Conservation (phyloP, 2,329 filamentous ascomycete species). For the Dactylella cylindrospora region DNA sequence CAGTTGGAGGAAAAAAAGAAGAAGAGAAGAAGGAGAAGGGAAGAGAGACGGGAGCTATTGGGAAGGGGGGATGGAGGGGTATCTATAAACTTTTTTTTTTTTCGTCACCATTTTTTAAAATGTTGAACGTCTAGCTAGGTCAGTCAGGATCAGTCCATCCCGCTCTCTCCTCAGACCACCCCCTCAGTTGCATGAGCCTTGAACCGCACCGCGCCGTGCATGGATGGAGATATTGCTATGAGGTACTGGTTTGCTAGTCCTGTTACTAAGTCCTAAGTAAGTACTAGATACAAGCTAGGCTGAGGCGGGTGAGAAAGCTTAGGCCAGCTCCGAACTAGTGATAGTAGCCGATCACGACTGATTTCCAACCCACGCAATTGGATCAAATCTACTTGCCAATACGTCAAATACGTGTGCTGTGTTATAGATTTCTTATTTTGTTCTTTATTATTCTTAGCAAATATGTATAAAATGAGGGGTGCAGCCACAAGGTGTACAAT, state of each 20-base stretch:
- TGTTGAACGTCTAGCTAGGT: no score
- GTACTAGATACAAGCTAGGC: no score
- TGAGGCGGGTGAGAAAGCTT: neutral
- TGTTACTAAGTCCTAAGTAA: no score
- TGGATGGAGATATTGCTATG: no score
- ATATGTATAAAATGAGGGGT: neutral
- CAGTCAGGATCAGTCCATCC: no score
- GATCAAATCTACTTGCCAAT: no score
- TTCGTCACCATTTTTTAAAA: slow-evolving; percentile 9
- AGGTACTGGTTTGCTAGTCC: no score
- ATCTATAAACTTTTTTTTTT: slow-evolving; percentile 28
- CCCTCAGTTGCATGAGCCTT: no score
- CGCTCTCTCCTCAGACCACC: no score
- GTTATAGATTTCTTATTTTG: no score
- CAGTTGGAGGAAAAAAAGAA: neutral
- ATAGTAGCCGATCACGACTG: slow-evolving; percentile 13
- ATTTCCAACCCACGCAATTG: slow-evolving; percentile 22
- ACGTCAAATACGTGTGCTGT: no score
- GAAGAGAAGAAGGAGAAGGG: neutral
- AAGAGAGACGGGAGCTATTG: slow-evolving; percentile 1
- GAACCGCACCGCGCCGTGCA: no score
- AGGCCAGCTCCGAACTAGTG: slow-evolving; percentile 1
- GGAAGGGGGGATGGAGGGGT: slow-evolving; percentile 1
- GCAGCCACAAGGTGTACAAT: neutral
- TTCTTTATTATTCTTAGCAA: neutral